These are phyloP conservation scores for Metarhizium rileyi DNA, from an alignment of 2,329 filamentous ascomycete species.

Conservation along the genomic window DNA sequence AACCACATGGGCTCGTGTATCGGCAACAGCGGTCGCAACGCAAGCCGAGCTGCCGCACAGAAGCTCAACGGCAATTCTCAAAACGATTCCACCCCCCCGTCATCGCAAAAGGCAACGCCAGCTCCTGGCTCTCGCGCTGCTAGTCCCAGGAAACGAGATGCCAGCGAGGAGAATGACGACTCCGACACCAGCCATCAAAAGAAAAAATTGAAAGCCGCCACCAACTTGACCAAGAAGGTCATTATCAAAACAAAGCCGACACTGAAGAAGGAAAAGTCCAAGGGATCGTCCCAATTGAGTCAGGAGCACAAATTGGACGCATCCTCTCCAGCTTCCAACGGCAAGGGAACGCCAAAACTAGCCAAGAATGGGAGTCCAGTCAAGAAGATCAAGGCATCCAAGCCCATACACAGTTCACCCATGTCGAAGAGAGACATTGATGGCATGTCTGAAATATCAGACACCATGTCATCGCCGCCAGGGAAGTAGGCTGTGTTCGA, in stretches of 20 bases:
- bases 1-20: conserved; percentile 62
- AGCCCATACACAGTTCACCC: conserved; percentile 38
- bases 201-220: conserved; percentile 44
- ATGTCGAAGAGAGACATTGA: conserved; percentile 41
- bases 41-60: conserved; percentile 50
- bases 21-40: conserved; percentile 54
- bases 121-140: conserved; percentile 41
- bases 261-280: conserved; percentile 46
- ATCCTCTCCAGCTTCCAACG: conserved; percentile 12
- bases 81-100: conserved; percentile 48
- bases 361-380: conserved; percentile 28
- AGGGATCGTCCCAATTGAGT: conserved; percentile 38
- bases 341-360: conserved; percentile 21
- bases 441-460: conserved; percentile 46
- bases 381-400: conserved; percentile 34
- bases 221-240: conserved; percentile 39
- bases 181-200: conserved; percentile 44
- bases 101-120: conserved; percentile 54
- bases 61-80: conserved; percentile 51
- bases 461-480: conserved; percentile 45
- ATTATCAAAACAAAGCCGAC: conserved; percentile 43
- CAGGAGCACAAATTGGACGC: conserved; percentile 35
- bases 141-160: conserved; percentile 49
- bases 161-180: conserved; percentile 45
- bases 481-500: conserved; percentile 7